Percentiles rank a stretch among this genome's conserved stretches.
These are phyloP conservation scores for Scedosporium apiospermum DNA, from an alignment of 2,329 filamentous ascomycete genomes.

Conservation along the genomic window DNA sequence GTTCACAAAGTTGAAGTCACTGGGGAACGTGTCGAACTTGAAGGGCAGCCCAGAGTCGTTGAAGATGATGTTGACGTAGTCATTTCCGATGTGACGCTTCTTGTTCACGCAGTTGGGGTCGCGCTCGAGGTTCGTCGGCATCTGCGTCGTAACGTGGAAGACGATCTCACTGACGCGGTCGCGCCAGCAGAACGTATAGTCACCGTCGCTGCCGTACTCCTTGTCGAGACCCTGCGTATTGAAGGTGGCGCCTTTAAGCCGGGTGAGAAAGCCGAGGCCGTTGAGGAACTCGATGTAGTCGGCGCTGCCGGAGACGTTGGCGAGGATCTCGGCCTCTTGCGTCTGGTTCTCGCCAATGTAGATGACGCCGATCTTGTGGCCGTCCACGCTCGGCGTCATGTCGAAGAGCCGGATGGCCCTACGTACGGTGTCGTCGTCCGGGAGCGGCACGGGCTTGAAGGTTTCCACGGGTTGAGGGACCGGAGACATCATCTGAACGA, in stretches of 20 bases:
- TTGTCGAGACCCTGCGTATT: conserved; percentile 89
- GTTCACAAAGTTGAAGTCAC: conserved; percentile 93
- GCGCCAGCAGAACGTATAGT: conserved; percentile 87
- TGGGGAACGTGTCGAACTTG: conserved; percentile 83
- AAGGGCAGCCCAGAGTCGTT: conserved; percentile 92
- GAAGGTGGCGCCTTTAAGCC: conserved; percentile 72
- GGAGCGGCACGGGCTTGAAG: conserved; percentile 65
- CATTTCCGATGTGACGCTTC: conserved; percentile 93
- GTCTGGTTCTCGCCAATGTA: conserved; percentile 86
- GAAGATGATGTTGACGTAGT: conserved; percentile 96
- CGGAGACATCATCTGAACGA: conserved; percentile 60
- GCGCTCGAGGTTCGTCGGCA: conserved; percentile 76
- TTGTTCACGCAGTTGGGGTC: conserved; percentile 74
- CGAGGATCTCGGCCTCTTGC: conserved; percentile 71
- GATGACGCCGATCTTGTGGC: conserved; percentile 89
- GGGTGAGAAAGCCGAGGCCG: conserved; percentile 71
- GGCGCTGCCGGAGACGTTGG: conserved; percentile 75
- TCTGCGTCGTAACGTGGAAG: conserved; percentile 93
- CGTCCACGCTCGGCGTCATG: conserved; percentile 79
- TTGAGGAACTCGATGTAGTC: conserved; percentile 84
- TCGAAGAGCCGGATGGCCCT: conserved; percentile 78
- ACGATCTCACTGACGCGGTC: conserved; percentile 92
- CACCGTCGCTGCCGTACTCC: conserved; percentile 67
- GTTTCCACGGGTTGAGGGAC: conserved; percentile 48
- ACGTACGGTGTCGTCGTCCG: conserved; percentile 56